Conservation (phyloP, 2,329 filamentous ascomycete species). For the Cordyceps militaris region DNA sequence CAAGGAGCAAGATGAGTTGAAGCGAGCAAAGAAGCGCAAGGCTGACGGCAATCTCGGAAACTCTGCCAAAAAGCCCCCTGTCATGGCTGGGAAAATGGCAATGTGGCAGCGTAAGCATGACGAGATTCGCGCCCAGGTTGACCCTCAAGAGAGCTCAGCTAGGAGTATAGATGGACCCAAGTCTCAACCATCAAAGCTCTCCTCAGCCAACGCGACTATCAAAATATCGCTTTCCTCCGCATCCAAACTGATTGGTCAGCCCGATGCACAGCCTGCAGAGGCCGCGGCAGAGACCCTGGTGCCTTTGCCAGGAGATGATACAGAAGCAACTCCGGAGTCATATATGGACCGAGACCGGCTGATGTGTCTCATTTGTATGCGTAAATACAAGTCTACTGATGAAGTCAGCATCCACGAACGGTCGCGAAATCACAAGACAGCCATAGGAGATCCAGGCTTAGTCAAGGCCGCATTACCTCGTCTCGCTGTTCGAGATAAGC, state of each 20-base stretch:
- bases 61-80: slow-evolving; percentile 31
- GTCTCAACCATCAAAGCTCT: slow-evolving; percentile 4
- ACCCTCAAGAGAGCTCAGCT: not conserved
- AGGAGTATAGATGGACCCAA: not conserved
- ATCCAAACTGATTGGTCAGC: not conserved
- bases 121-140: slow-evolving; percentile 27
- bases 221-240: slow-evolving; percentile 16
- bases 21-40: slow-evolving; percentile 49
- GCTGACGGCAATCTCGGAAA: slow-evolving; percentile 31
- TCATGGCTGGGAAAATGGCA: slow-evolving; percentile 37
- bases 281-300: slow-evolving; percentile 17
- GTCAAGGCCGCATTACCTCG: slow-evolving; percentile 42
- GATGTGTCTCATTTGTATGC: slow-evolving; percentile 40
- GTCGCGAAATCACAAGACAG: slow-evolving; percentile 35
- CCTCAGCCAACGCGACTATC: slow-evolving; percentile 14
- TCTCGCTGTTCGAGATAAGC: slow-evolving; percentile 33
- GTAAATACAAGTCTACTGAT: slow-evolving; percentile 37
- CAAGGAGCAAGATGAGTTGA: slow-evolving; percentile 24
- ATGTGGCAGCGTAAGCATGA: slow-evolving; percentile 39
- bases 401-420: slow-evolving; percentile 37
- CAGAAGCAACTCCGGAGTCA: slow-evolving; percentile 28
- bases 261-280: not conserved
- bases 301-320: slow-evolving; percentile 8
- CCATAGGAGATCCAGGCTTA: slow-evolving; percentile 32
- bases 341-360: slow-evolving; percentile 51